A percentile compares a stretch with the other conserved stretches of the same genome.
phyloP scores from a whole-genome alignment of 225 moss, liverwort and hornwort species.

The Lunularia cruciata region DNA sequence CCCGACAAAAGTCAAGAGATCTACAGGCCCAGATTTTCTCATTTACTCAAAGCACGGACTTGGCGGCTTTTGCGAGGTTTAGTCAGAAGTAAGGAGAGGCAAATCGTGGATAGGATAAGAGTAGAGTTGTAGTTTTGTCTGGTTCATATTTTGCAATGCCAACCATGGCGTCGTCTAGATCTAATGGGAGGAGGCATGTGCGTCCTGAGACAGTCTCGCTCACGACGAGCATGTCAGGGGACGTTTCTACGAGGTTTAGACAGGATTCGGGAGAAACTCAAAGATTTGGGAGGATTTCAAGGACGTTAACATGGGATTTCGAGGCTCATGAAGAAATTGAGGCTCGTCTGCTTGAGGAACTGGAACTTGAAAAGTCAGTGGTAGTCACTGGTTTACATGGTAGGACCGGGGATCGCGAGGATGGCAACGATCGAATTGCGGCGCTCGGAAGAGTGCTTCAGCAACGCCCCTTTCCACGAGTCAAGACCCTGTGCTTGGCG shows the following conservation, averaged over 20 bases:
- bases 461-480: constrained; percentile 19
- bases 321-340: constrained; percentile 12
- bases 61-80: not conserved
- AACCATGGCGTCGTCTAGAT: not conserved
- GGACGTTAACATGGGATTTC: constrained; percentile 20
- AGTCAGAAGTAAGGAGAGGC: not conserved
- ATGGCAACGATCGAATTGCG: constrained; percentile 18
- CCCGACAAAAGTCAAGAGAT: too few species aligned
- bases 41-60: too few species aligned
- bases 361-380: constrained; percentile 23
- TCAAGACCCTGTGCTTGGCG: constrained; percentile 19
- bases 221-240: not conserved
- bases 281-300: constrained; percentile 16
- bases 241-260: not conserved
- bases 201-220: not conserved
- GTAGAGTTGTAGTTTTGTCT: not conserved
- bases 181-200: constrained; percentile 2
- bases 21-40: too few species aligned
- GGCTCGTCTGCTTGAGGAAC: constrained; percentile 7
- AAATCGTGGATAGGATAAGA: not conserved
- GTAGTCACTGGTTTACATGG: constrained; percentile 11
- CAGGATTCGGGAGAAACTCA: not conserved
- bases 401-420: not conserved
- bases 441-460: constrained; percentile 21
- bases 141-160: not conserved